Evolutionary conservation across 805 yeast genomes (phyloP), one percentile per base, ranked within the genome.

Genomic region (Babjeviella inositovora): DNA sequence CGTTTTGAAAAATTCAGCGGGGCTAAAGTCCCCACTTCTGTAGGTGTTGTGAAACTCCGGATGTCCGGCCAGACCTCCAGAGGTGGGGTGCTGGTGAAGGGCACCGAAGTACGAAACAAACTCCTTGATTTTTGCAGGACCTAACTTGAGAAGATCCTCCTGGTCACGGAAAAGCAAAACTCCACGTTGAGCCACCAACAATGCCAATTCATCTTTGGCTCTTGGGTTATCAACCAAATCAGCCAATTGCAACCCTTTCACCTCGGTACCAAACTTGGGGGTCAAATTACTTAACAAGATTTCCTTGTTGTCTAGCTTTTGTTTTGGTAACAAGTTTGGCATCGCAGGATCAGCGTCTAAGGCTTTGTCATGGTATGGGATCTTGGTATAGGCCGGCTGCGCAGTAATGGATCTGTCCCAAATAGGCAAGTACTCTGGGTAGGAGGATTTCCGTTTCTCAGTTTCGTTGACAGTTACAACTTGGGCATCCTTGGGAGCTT

Each of bases 51-150:
- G 81, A 31, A 74, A 57, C 29, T 70, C 70, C 4, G 77, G 73
- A 29, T 49, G 50, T 6, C 52, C 56, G 31, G 47, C 52, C 15
- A 77, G 82, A 9, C 77, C 70, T 12, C 84, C 82, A 7, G 77
- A 66, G 8, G 79, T 70, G 21, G 81, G 80, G 39, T 76, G 85
- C 29, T 72, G 58, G 43, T 76, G 84, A 29, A 69, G 55, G 17
- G 70, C 69, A 17, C 87, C 85, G 39, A 69, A 76, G 40, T 74
- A 64, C 21, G 45, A 47, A 23, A 76, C 80, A 46, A 55, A 70
- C 18, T 72, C 47, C 22, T 45, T 31, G n/a, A n/a, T n/a, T n/a
- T n/a, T n/a, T n/a, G n/a, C n/a, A n/a, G n/a, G n/a, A n/a, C n/a
- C n/a, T n/a, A n/a, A n/a, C n/a, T n/a, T n/a, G n/a, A n/a, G n/a